Percentiles rank a stretch among this genome's conserved stretches.
phyloP scores from a whole-genome alignment of 352 stramenopile genomes.

The Pythium insidiosum region DNA sequence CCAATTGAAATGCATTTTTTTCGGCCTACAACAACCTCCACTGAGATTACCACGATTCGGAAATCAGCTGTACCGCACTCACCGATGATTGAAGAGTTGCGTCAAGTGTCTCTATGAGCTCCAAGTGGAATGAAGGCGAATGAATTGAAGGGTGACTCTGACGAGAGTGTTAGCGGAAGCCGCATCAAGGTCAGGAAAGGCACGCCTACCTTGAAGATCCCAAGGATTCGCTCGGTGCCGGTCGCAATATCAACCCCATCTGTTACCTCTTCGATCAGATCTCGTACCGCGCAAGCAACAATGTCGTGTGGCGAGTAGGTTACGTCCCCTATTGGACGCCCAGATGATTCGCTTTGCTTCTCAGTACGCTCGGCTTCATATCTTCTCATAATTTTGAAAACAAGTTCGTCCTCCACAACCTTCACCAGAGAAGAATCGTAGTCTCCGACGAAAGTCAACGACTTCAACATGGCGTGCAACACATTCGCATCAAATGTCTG shows the following conservation, averaged over 20 bases:
- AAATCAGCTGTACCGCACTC: not conserved
- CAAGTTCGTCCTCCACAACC: slow-evolving; percentile 55
- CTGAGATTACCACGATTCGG: not conserved
- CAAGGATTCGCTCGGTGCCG: slow-evolving; percentile 51
- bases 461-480: slow-evolving; percentile 60
- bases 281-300: slow-evolving; percentile 28
- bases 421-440: slow-evolving; percentile 61
- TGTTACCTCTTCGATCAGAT: slow-evolving; percentile 53
- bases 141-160: slow-evolving; percentile 75
- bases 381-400: slow-evolving; percentile 62
- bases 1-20: slow-evolving; percentile 60
- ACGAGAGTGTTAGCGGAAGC: too few relatives aligned
- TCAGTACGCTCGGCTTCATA: slow-evolving; percentile 40
- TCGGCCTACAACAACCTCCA: slow-evolving; percentile 45
- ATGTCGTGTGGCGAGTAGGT: slow-evolving; percentile 23
- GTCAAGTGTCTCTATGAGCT: slow-evolving; percentile 34
- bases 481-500: slow-evolving; percentile 28
- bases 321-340: too few relatives aligned
- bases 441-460: slow-evolving; percentile 72
- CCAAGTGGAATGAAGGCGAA: slow-evolving; percentile 45
- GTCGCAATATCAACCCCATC: slow-evolving; percentile 62
- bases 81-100: slow-evolving; percentile 26
- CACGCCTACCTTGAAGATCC: slow-evolving; percentile 62
- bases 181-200: not conserved
- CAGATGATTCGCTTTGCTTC: too few relatives aligned